Evolutionary conservation across 1,284 basidiomycete species (phyloP), one percentile per base, ranked within the genome.

Genomic region (Porphyrellus sp.): DNA sequence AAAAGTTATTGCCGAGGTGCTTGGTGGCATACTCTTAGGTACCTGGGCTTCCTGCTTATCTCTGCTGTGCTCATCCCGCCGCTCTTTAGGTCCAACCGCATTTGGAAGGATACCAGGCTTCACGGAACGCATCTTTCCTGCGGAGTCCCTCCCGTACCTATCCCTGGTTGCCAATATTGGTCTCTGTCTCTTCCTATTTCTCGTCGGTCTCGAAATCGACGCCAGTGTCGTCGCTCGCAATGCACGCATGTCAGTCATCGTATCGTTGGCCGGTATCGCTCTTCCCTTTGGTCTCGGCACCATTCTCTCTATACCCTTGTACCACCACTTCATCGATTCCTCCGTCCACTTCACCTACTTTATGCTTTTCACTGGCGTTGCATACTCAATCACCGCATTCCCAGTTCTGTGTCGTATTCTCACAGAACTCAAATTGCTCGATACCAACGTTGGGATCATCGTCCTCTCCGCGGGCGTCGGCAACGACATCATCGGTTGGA

Each of bases 381-480:
- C 93, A 2, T 93, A 88, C 73, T 87, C 89, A 7, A 97, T 98
- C 69, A 98, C 94, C 0, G 94, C 94, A 0, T 94, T 95, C 66
- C 91, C 88, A 0, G 93, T 98, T 7, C 79, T 98, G 2, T 97
- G 94, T 65, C 86, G 96, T 42, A 92, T 93, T 59, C 74, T 93
- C 39, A 89, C 88, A 0, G 86, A 86, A 65, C 75, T 89, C 37
- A 86, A 86, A 72, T 78, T 99, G 2, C 80, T 98, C 52, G 89
- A 96, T 62, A 96, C 93, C 3, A 87, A 86, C 3, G 93, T 99
- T 43, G 97, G 95, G 8, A 86, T 95, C 53, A 86, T 97, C 27
- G 93, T 94, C 2, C 82, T 99, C 15, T 91, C 91, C 1, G 96
- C 96, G 0, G 94, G 96, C 33, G 91, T 98, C 2, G 93, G 88